phyloP scores from a whole-genome alignment of 169 alveolate genomes.

The Cyclospora cayetanensis region DNA sequence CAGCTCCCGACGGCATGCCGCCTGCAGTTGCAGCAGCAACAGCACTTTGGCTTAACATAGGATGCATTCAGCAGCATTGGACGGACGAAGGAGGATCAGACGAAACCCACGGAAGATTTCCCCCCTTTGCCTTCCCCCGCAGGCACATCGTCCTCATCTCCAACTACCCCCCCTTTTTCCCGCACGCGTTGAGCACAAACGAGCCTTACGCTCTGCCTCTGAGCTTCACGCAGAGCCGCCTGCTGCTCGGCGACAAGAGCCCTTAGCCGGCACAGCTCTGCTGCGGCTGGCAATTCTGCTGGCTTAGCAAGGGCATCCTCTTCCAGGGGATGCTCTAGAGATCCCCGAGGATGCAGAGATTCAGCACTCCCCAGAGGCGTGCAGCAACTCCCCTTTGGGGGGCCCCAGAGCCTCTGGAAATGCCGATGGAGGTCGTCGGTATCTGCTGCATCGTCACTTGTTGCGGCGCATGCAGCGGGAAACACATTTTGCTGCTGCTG shows the following conservation, averaged over 20 bases:
- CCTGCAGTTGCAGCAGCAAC: slow-evolving; percentile 34
- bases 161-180: too few species aligned
- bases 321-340: too few species aligned
- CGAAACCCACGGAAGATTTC: too few species aligned
- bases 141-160: too few species aligned
- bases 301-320: not conserved
- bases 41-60: too few species aligned
- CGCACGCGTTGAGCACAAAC: not conserved
- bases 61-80: too few species aligned
- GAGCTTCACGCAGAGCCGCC: not conserved
- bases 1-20: not conserved
- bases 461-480: not conserved
- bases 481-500: not conserved
- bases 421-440: not conserved
- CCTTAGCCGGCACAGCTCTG: slow-evolving; percentile 2
- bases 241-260: slow-evolving; percentile 35
- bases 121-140: too few species aligned
- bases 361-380: too few species aligned
- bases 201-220: not conserved
- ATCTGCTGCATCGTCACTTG: not conserved
- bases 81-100: too few species aligned
- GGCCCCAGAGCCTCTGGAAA: not conserved
- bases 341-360: too few species aligned
- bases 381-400: not conserved
- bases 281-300: not conserved